Evolutionary conservation across 306 rosid genomes (phyloP).

Genomic region (Quercus rubra): DNA sequence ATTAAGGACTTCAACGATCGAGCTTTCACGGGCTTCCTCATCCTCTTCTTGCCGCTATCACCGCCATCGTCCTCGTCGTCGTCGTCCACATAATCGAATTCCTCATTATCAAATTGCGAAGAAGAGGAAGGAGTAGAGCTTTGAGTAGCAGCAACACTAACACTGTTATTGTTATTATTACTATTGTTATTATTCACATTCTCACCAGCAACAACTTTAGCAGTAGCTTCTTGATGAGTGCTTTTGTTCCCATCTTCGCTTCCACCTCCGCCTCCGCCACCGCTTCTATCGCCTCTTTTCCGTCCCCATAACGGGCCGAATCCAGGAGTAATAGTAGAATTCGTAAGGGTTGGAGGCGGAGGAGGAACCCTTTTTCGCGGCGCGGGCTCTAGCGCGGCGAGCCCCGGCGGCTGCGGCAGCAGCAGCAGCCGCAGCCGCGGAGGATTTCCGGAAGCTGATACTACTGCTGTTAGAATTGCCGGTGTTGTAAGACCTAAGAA

Average conservation of each 20-base stretch:
- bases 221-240: not conserved
- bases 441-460: not conserved
- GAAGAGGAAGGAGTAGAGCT: conserved; percentile 17
- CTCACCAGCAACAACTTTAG: not conserved
- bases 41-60: conserved; percentile 44
- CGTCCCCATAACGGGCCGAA: conserved; percentile 73
- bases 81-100: conserved; percentile 41
- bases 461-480: not conserved
- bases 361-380: not conserved
- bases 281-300: conserved; percentile 46
- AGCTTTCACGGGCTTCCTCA: conserved; percentile 82
- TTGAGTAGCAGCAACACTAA: not conserved
- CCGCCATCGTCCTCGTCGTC: conserved; percentile 44
- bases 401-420: not conserved
- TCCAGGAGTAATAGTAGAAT: conserved; percentile 86
- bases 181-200: not conserved
- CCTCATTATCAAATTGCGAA: conserved; percentile 19
- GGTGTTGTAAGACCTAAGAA: conserved; percentile 26
- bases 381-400: conserved; percentile 22
- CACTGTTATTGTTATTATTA: too few species aligned
- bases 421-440: not conserved
- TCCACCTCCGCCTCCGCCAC: not conserved
- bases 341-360: conserved; percentile 47
- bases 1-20: conserved; percentile 83
- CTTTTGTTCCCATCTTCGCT: not conserved